Conservation (phyloP, 352 stramenopile species). For the Phytophthora boehmeriae region DNA sequence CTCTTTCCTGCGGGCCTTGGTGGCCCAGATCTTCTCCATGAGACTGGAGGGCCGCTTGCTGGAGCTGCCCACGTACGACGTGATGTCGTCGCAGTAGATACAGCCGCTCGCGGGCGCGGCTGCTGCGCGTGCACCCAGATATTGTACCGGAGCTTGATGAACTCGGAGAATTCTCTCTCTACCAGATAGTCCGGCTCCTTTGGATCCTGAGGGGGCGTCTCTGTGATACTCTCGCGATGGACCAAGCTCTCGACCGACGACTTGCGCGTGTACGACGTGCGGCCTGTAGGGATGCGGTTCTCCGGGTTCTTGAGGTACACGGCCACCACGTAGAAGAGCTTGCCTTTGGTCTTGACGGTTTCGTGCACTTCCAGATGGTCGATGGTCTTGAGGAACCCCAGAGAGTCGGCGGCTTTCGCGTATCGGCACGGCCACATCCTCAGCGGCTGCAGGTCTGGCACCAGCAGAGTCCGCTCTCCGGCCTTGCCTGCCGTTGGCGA, state of each 20-base stretch:
- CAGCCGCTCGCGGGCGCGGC: slow-evolving; percentile 34
- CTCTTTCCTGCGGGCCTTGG: slow-evolving; percentile 31
- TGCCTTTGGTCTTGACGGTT: slow-evolving; percentile 38
- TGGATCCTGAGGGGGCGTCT: neutral
- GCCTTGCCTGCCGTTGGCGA: slow-evolving; percentile 23
- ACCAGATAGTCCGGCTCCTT: slow-evolving; percentile 44
- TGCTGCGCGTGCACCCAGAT: slow-evolving; percentile 47
- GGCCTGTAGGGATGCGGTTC: slow-evolving; percentile 51
- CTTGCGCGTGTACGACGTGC: slow-evolving; percentile 27
- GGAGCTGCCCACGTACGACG: slow-evolving; percentile 34
- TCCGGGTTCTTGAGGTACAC: slow-evolving; percentile 52
- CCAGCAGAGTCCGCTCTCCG: slow-evolving; percentile 23
- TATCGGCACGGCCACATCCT: slow-evolving; percentile 51
- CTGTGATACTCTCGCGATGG: slow-evolving; percentile 18
- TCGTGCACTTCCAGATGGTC: slow-evolving; percentile 43
- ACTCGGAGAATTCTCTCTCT: slow-evolving; percentile 42
- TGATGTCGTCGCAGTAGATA: slow-evolving; percentile 48
- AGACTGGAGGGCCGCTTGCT: slow-evolving; percentile 33
- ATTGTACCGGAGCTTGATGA: slow-evolving; percentile 50
- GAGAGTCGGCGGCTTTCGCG: slow-evolving; percentile 43
- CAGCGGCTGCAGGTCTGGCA: slow-evolving; percentile 42
- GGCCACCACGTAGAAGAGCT: slow-evolving; percentile 41
- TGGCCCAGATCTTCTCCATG: slow-evolving; percentile 38
- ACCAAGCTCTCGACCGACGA: slow-evolving; percentile 20
- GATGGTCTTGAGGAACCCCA: slow-evolving; percentile 45